phyloP scores from a whole-genome alignment of 1,284 basidiomycete species.

The Moesziomyces antarcticus region DNA sequence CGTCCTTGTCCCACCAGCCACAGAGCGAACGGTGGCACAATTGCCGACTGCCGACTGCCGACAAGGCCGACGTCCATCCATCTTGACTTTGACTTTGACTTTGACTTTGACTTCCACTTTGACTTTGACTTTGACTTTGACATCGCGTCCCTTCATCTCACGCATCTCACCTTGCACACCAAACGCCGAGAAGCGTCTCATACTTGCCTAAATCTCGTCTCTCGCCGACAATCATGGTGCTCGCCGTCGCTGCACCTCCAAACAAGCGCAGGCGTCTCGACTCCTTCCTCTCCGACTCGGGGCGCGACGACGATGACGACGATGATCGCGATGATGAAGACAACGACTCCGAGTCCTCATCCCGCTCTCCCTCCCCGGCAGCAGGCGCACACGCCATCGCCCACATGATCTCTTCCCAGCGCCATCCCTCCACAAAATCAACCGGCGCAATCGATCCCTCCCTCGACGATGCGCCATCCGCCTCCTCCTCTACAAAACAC shows the following conservation, averaged over 20 bases:
- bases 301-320: not conserved
- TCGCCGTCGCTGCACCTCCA: not conserved
- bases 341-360: not conserved
- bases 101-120: no score
- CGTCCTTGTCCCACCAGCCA: no score
- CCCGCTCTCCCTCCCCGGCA: conserved; percentile 1
- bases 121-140: no score
- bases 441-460: not conserved
- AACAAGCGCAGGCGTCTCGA: conserved; percentile 2
- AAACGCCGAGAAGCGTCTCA: no score
- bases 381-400: conserved; percentile 2
- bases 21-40: no score
- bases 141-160: no score
- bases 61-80: no score
- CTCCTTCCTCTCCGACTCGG: not conserved
- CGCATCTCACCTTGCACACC: no score
- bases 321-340: not conserved
- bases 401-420: conserved; percentile 3
- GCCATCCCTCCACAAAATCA: not conserved
- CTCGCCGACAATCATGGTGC: not conserved
- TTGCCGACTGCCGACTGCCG: no score
- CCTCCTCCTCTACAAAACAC: conserved; percentile 9
- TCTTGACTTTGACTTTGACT: no score
- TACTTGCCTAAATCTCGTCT: no score
- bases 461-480: not conserved